Base-by-base conservation (phyloP, 345 rosid species). In the Ceriops decandra region DNA sequence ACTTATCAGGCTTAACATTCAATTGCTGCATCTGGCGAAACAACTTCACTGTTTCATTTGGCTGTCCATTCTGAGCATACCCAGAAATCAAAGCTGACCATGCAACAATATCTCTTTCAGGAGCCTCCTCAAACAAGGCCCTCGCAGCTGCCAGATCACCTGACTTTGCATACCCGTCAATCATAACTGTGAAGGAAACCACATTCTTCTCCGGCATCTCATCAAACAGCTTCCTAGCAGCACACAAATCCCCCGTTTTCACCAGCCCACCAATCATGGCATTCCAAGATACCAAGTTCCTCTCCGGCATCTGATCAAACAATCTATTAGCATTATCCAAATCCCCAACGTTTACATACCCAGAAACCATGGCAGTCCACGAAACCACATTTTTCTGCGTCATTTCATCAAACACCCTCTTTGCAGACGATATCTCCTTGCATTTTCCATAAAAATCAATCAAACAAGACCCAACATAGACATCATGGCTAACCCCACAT, bases 301-400 rank as follows among this genome's bases (percentile, higher is more conserved):
- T 85, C 62, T 77, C 78, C 20, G 89, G 96, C 90, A 89, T 88
- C 63, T 64, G 35, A 53, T 70, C 72, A 76, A 92, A 85, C 70
- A 81, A 7, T 63, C 46, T 76, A 79, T 68, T 84, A 0, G 88
- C 96, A 74, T 76, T 77, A 62, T 8, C 74, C 46, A 88, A 52
- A 78, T 84, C 85, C 24, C 84, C 90, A 57, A 79, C 79, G 69
- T 51, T 76, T 31, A 80, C 52, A 73, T 83, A 85, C 33, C 91
- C 91, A 31, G 70, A 78, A 64, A 90, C 67, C 90, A 92, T 71
- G 1, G 95, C 93, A 0, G 88, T 92, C 98, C 98, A 92, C 6
- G 92, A 78, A 73, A 88, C 90, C 17, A 80, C 89, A 60, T 76
- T 86, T 52, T 83, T 82, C 2, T 72, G 81, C 42, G 75, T 13